These are phyloP conservation scores for Rosellinia necatrix DNA, from an alignment of 2,329 filamentous ascomycete genomes.

Conservation along the genomic window DNA sequence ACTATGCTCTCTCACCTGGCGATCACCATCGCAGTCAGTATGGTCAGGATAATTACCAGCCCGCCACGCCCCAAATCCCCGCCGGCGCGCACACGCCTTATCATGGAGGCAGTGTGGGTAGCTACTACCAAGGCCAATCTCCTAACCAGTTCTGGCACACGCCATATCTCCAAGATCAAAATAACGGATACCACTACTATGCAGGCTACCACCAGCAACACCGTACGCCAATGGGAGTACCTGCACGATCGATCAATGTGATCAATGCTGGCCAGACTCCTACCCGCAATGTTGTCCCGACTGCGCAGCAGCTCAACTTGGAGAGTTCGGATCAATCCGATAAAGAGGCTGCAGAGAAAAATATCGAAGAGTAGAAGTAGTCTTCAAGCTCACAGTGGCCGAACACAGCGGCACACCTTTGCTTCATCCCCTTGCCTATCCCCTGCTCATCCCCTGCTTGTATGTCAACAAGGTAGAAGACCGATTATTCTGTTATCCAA, in stretches of 20 bases:
- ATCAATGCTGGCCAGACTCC: conserved; percentile 17
- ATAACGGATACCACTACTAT: conserved; percentile 24
- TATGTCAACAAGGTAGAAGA: background rate
- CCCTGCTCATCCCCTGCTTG: conserved; percentile 10
- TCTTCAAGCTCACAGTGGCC: background rate
- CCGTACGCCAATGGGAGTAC: conserved; percentile 11
- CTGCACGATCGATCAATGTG: conserved; percentile 3
- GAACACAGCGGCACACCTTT: background rate
- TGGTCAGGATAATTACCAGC: conserved; percentile 14
- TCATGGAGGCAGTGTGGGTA: conserved; percentile 11
- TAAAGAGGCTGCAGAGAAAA: conserved; percentile 10
- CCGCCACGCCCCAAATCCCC: conserved; percentile 26
- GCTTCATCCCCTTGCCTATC: conserved; percentile 15
- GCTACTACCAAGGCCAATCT: conserved; percentile 25
- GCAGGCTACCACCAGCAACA: conserved; percentile 20
- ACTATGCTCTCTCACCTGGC: conserved; percentile 21
- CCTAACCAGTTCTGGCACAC: conserved; percentile 31
- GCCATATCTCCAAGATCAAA: conserved; percentile 37
- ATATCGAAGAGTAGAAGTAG: conserved; percentile 18
- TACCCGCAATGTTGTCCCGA: conserved; percentile 13
- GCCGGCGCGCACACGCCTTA: conserved; percentile 29
- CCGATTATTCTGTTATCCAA: conserved; percentile 19
- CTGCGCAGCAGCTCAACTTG: conserved; percentile 17
- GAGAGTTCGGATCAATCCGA: conserved; percentile 8
- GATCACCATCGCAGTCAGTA: conserved; percentile 15